Evolutionary conservation across 768 basidiomycete species (phyloP).

Genomic region (Plicaturopsis crispa): DNA sequence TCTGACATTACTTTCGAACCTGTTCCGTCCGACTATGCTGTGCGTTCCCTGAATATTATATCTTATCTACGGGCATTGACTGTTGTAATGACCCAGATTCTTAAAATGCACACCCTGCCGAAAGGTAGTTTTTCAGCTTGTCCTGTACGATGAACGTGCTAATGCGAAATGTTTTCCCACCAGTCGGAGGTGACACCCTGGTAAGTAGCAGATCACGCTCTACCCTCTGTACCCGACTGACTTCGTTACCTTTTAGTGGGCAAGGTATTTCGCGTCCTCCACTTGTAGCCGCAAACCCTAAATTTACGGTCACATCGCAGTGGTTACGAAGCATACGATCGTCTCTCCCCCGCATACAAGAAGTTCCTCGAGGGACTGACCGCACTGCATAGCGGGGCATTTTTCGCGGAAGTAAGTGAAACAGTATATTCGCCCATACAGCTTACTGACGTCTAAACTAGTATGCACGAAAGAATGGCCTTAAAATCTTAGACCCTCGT

Average conservation of each 20-base stretch:
- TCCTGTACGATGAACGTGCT: too few relatives aligned
- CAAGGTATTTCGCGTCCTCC: slow-evolving; percentile 2
- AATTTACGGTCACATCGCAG: slow-evolving; percentile 1
- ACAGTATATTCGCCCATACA: background rate
- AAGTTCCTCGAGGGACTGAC: slow-evolving; percentile 52
- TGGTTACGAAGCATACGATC: slow-evolving; percentile 58
- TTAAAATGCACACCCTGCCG: slow-evolving; percentile 26
- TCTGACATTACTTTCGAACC: slow-evolving; percentile 55
- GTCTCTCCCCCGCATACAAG: slow-evolving; percentile 45
- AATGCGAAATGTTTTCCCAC: slow-evolving; percentile 4
- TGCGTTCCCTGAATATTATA: background rate
- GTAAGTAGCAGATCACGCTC: slow-evolving; percentile 24
- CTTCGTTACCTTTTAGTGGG: background rate
- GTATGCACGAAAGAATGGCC: slow-evolving; percentile 22
- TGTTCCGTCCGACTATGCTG: slow-evolving; percentile 51
- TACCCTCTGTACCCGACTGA: too few relatives aligned
- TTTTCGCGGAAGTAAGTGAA: slow-evolving; percentile 19
- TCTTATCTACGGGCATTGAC: background rate
- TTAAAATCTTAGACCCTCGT: slow-evolving; percentile 29
- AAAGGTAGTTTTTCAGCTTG: slow-evolving; percentile 5
- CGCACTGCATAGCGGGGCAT: slow-evolving; percentile 41
- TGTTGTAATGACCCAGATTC: slow-evolving; percentile 20
- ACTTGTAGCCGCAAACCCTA: background rate
- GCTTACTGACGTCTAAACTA: slow-evolving; percentile 4
- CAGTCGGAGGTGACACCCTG: slow-evolving; percentile 29